phyloP scores from a whole-genome alignment of 2,329 filamentous ascomycete genomes.

The Exserohilum rostratum region DNA sequence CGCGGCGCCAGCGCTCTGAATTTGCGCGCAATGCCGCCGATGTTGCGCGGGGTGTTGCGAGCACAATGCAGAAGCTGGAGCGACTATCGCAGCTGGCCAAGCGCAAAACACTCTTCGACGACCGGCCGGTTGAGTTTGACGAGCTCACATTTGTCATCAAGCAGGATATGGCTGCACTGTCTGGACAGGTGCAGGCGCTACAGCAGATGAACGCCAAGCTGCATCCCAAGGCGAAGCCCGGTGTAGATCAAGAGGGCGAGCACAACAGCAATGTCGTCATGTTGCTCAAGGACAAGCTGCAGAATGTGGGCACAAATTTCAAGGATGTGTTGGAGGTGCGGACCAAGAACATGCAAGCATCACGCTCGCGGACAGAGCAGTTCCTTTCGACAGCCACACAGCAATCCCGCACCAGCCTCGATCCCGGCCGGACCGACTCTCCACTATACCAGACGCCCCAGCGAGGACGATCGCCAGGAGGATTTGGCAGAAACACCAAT shows the following conservation, averaged over 20 bases:
- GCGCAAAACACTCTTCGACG: conserved; percentile 95
- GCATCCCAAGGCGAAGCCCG: conserved; percentile 65
- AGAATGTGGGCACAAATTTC: conserved; percentile 92
- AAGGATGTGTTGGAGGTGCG: conserved; percentile 96
- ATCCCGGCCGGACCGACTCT: conserved; percentile 75
- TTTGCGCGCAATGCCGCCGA: conserved; percentile 91
- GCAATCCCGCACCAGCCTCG: conserved; percentile 66
- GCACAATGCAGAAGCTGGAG: conserved; percentile 93
- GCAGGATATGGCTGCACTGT: conserved; percentile 85
- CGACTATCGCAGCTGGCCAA: conserved; percentile 93
- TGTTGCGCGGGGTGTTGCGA: conserved; percentile 88
- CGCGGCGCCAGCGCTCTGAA: conserved; percentile 70
- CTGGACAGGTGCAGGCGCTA: conserved; percentile 85
- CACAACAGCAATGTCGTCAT: conserved; percentile 98
- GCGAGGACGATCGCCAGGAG: conserved; percentile 62
- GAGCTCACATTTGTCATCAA: conserved; percentile 98
- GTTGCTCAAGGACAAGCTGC: conserved; percentile 86
- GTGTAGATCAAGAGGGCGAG: conserved; percentile 79
- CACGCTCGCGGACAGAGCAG: conserved; percentile 88
- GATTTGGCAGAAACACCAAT: conserved; percentile 53
- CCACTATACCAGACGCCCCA: conserved; percentile 84
- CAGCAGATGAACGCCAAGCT: conserved; percentile 78
- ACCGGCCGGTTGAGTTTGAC: conserved; percentile 94
- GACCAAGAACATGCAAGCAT: conserved; percentile 97
- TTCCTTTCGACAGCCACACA: conserved; percentile 91